These are phyloP conservation scores for Laguncularia racemosa DNA, from an alignment of 345 rosid species.

Conservation along the genomic window DNA sequence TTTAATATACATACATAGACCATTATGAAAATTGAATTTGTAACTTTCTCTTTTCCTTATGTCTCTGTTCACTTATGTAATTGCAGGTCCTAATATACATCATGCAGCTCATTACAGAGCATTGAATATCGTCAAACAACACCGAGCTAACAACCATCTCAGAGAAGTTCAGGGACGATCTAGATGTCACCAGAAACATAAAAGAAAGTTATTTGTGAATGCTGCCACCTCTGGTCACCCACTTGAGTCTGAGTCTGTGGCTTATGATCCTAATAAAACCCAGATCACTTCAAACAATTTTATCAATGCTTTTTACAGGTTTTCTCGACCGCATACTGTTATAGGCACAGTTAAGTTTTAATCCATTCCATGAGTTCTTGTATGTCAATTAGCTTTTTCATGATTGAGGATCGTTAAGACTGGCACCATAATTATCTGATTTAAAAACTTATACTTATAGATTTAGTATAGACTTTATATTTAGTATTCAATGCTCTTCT, in stretches of 20 bases:
- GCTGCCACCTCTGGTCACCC: slow-evolving; percentile 51
- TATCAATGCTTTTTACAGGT: slow-evolving; percentile 75
- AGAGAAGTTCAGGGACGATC: slow-evolving; percentile 15
- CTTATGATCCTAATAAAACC: slow-evolving; percentile 28
- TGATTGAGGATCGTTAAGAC: no score
- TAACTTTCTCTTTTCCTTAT: neutral
- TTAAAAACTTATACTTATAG: no score
- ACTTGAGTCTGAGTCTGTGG: slow-evolving; percentile 41
- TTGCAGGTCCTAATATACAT: slow-evolving; percentile 24
- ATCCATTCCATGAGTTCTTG: neutral
- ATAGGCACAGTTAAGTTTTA: slow-evolving; percentile 87
- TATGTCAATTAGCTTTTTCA: neutral
- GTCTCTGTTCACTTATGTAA: neutral
- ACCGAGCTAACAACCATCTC: slow-evolving; percentile 16
- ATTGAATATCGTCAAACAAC: slow-evolving; percentile 19
- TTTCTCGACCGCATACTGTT: slow-evolving; percentile 90
- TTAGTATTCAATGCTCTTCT: no score
- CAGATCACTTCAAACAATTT: slow-evolving; percentile 31
- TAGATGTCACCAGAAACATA: slow-evolving; percentile 12
- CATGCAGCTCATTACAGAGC: slow-evolving; percentile 26
- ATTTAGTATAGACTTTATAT: no score
- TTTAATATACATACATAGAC: no score
- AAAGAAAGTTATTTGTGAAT: slow-evolving; percentile 29
- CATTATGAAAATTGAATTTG: no score
- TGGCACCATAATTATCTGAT: no score